phyloP scores from a whole-genome alignment of 2,329 filamentous ascomycete genomes.

The Colletotrichum destructivum region DNA sequence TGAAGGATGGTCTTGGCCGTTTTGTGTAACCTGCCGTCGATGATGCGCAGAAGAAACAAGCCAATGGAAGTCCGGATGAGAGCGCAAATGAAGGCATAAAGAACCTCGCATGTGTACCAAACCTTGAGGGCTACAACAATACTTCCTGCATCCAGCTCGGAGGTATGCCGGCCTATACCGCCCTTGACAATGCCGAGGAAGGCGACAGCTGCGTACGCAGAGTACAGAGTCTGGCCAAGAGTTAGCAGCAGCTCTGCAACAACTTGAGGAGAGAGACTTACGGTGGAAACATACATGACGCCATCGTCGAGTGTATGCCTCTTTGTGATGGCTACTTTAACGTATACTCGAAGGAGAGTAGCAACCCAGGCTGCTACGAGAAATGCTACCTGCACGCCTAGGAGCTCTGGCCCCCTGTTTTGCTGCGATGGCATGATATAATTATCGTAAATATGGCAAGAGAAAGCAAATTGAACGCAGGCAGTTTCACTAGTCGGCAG shows the following conservation, averaged over 20 bases:
- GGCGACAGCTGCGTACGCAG: constrained; percentile 50
- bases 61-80: constrained; percentile 57
- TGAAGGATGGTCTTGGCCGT: constrained; percentile 17
- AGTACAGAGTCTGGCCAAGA: constrained; percentile 52
- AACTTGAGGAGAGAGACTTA: constrained; percentile 47
- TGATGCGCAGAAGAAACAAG: constrained; percentile 57
- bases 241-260: background rate
- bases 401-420: constrained; percentile 5
- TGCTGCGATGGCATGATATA: background rate
- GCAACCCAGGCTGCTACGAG: constrained; percentile 53
- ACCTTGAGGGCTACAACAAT: constrained; percentile 44
- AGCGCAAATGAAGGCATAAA: constrained; percentile 57
- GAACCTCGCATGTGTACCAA: constrained; percentile 56
- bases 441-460: background rate
- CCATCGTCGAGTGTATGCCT: constrained; percentile 62
- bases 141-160: constrained; percentile 14
- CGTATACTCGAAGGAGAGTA: constrained; percentile 59
- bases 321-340: constrained; percentile 58
- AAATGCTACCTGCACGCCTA: constrained; percentile 44
- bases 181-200: constrained; percentile 52
- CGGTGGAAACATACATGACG: constrained; percentile 61
- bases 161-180: constrained; percentile 47
- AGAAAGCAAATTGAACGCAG: background rate
- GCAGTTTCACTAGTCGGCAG: background rate
- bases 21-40: constrained; percentile 52